Base-by-base conservation (phyloP, 2,329 filamentous ascomycete species). In the Fusarium chuoi region DNA sequence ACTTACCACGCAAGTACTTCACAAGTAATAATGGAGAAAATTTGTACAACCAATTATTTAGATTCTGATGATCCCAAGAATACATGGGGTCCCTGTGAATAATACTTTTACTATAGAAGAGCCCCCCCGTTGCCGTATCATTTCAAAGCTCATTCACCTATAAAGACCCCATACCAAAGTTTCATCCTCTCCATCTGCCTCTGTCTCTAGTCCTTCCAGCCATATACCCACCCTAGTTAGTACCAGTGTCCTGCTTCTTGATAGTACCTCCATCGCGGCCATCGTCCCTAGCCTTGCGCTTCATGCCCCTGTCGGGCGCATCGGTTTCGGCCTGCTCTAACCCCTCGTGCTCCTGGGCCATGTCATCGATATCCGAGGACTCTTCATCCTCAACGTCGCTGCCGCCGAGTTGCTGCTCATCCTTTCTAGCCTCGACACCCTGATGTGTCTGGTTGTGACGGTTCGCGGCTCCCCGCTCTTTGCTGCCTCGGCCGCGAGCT, bases 371-470 rank as follows among this genome's bases (percentile, higher is more conserved):
- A 1, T 41, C 20, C 13, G 20, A 41, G 13, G 7, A 7, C 7
- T 41, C 38, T 9, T 22, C 38, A 41, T 41, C 4, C 20, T 41
- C 12, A 0, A 3, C 0, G 1, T 14, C 12, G 2, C 8, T 41
- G 7, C 0, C 7, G 20, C 38, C 5, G 20, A 1, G 20, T 41
- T 22, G 38, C 20, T 41, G 18, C 3, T 39, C 11, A 13, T 39
- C 1, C 20, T 41, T 41, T 9, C 20, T 22, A 1, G 12, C 20
- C 38, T 9, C 22, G 7, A 41, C 13, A 1, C 39, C 39, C 13
- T 8, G 20, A 22, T 1, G 4, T 12, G 39, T 14, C 39, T 41
- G 20, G 12, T 9, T 6, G 39, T 41, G 39, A 14, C 39, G 20
- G 4, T 14, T 9, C 39, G 13, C 39, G 0, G 38, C 38, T 22